Conservation (phyloP, 1,139 yeast genomes). For the Hansenula lynferdii region DNA sequence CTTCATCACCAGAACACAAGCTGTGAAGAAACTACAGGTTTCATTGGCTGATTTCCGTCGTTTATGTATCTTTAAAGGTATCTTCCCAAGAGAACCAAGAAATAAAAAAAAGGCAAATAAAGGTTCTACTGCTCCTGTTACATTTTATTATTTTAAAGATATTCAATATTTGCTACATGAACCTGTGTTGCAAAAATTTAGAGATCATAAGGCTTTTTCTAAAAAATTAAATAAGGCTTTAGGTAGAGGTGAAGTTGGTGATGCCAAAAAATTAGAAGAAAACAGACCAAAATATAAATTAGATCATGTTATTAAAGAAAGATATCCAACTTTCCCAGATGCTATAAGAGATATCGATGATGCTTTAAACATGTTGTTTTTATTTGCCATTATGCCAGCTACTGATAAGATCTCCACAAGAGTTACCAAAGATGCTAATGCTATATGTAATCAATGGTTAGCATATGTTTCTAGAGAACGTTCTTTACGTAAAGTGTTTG, state of each 20-base stretch:
- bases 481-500: conserved; percentile 82
- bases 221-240: conserved; percentile 85
- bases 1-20: conserved; percentile 93
- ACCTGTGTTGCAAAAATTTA: conserved; percentile 85
- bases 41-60: conserved; percentile 98
- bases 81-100: conserved; percentile 93
- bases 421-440: conserved; percentile 82
- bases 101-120: conserved; percentile 96
- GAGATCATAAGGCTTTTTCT: conserved; percentile 94
- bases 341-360: conserved; percentile 93
- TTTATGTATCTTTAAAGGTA: conserved; percentile 94
- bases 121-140: conserved; percentile 94
- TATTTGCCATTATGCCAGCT: conserved; percentile 94
- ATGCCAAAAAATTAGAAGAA: conserved; percentile 81
- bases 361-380: conserved; percentile 89
- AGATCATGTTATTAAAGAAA: conserved; percentile 87
- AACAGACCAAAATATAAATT: conserved; percentile 81
- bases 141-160: conserved; percentile 92
- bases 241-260: conserved; percentile 87
- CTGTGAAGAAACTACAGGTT: conserved; percentile 86
- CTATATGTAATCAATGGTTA: conserved; percentile 89
- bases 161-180: conserved; percentile 94
- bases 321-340: conserved; percentile 92
- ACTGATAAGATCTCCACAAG: conserved; percentile 76
- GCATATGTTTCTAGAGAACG: conserved; percentile 89